A percentile compares a stretch with the other conserved stretches of the same genome.
Conservation (phyloP, 441 rosid species). For the Syzygium malaccense region DNA sequence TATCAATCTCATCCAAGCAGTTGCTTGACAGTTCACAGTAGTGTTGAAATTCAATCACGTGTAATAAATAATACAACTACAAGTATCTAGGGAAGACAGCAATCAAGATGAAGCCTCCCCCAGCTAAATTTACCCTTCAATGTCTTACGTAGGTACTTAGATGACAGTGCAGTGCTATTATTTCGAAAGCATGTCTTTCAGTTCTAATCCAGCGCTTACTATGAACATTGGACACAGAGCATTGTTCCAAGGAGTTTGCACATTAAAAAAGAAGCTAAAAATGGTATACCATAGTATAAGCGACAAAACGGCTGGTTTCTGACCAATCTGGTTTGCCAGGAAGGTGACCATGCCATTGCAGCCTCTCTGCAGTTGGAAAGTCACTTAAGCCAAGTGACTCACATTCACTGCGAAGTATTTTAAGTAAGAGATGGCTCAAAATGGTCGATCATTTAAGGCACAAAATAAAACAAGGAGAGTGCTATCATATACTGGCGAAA, state of each 20-base stretch:
- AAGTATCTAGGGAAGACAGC: neutral
- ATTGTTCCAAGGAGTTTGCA: neutral
- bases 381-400: conserved; percentile 76
- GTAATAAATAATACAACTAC: neutral
- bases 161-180: neutral
- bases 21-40: neutral
- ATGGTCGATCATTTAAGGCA: neutral
- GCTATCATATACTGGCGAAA: conserved; percentile 57
- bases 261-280: neutral
- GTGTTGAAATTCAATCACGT: neutral
- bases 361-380: conserved; percentile 83
- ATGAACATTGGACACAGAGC: neutral
- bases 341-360: conserved; percentile 90
- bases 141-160: neutral
- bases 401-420: conserved; percentile 51
- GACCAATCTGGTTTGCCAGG: conserved; percentile 89
- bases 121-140: neutral
- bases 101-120: neutral
- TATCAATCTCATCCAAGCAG: neutral
- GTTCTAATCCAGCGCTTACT: neutral
- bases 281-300: conserved; percentile 68
- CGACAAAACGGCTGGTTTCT: conserved; percentile 78
- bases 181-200: neutral
- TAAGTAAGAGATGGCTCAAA: conserved; percentile 3
- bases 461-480: neutral